These are phyloP conservation scores for Xerocomellus intermedius DNA, from an alignment of 768 basidiomycete species.

Conservation along the genomic window DNA sequence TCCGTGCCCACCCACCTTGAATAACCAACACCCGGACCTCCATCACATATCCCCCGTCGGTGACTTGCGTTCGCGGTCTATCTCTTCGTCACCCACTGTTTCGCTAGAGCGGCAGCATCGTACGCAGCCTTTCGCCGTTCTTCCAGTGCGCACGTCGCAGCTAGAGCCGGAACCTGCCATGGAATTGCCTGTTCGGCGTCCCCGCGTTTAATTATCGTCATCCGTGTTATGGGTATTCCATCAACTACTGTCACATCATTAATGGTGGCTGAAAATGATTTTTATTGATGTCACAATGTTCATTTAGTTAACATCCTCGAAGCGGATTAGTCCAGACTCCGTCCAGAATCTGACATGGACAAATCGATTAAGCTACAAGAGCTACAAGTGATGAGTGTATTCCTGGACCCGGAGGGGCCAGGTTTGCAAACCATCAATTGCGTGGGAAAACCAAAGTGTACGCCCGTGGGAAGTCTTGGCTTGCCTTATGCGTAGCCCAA, in stretches of 20 bases:
- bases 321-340: not conserved
- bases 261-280: not conserved
- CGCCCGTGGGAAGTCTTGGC: too few relatives aligned
- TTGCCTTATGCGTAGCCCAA: too few relatives aligned
- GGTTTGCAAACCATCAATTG: too few relatives aligned
- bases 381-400: too few relatives aligned
- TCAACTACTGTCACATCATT: not conserved
- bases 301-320: too few relatives aligned
- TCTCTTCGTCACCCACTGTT: not conserved
- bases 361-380: too few relatives aligned
- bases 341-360: too few relatives aligned
- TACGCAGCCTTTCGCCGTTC: conserved; percentile 16
- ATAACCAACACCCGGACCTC: not conserved
- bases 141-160: conserved; percentile 32
- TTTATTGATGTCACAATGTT: not conserved
- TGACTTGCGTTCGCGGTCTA: not conserved
- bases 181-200: conserved; percentile 25
- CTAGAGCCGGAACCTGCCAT: conserved; percentile 34
- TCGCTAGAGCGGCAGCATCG: conserved; percentile 2
- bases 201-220: not conserved
- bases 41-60: not conserved
- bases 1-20: not conserved
- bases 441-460: too few relatives aligned
- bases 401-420: too few relatives aligned
- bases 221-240: not conserved